Evolutionary conservation across 2,329 filamentous ascomycete species (phyloP).

Genomic region (Myriangium duriaei): DNA sequence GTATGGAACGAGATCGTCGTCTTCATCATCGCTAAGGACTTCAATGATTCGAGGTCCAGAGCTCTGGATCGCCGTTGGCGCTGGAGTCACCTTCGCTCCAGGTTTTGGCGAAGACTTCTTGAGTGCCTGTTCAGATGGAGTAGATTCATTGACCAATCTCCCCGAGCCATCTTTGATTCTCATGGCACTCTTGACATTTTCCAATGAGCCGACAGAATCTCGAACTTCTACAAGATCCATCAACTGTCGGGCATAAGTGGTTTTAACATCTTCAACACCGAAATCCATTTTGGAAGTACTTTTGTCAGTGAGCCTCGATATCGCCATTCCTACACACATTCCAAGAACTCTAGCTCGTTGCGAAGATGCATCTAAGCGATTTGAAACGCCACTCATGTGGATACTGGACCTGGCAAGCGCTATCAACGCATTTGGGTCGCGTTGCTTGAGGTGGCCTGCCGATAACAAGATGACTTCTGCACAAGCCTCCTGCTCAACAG

Average conservation of each 20-base stretch:
- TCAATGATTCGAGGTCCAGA: conserved; percentile 23
- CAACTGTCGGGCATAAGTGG: conserved; percentile 63
- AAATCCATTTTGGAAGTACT: conserved; percentile 67
- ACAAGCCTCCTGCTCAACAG: conserved; percentile 80
- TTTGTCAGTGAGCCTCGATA: conserved; percentile 52
- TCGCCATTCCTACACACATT: conserved; percentile 70
- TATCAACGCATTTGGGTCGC: conserved; percentile 52
- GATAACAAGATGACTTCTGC: conserved; percentile 66
- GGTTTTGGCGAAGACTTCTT: not conserved
- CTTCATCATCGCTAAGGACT: conserved; percentile 31
- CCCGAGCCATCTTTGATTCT: too few relatives aligned
- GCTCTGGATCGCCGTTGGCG: conserved; percentile 17
- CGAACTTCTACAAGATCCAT: conserved; percentile 49
- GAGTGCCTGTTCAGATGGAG: not conserved
- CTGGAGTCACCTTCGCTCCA: not conserved
- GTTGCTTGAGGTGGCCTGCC: conserved; percentile 61
- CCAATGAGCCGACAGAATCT: conserved; percentile 50
- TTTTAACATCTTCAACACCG: conserved; percentile 64
- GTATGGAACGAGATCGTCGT: conserved; percentile 62
- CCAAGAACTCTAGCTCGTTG: conserved; percentile 67
- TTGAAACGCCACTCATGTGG: conserved; percentile 72
- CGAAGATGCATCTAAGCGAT: conserved; percentile 68
- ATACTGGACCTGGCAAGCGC: conserved; percentile 57
- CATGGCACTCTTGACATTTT: conserved; percentile 29
- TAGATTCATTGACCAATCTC: too few relatives aligned